Percentiles rank a stretch among this genome's conserved stretches.
phyloP scores from a whole-genome alignment of 345 rosid species.

The Ceriops zippeliana region DNA sequence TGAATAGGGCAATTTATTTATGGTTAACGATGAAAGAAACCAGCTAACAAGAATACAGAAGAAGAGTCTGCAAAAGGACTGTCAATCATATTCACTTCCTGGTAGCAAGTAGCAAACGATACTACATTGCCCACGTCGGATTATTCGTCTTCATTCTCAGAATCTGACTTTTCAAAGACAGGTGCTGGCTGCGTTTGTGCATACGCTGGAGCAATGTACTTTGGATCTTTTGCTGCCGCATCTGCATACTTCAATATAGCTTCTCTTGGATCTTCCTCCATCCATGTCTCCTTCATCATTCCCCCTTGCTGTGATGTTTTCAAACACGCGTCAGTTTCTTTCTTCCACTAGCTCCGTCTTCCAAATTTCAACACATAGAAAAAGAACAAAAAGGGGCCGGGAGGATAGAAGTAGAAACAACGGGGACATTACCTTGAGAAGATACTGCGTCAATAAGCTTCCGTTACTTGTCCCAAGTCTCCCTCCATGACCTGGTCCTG shows the following conservation, averaged over 20 bases:
- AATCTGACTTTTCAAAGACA: conserved; percentile 77
- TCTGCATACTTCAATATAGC: conserved; percentile 93
- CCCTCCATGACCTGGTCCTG: conserved; percentile 94
- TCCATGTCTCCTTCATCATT: conserved; percentile 99
- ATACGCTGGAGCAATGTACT: conserved; percentile 95
- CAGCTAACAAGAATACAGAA: no score
- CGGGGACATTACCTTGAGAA: conserved; percentile 60
- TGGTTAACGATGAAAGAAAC: no score
- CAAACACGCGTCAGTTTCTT: conserved; percentile 11
- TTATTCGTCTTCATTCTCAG: conserved; percentile 75
- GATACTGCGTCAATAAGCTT: conserved; percentile 90
- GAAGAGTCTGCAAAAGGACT: no score
- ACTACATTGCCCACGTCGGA: not conserved
- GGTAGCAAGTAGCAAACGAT: no score
- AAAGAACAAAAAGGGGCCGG: not conserved
- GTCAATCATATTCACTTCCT: no score
- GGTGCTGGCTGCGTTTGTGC: conserved; percentile 85
- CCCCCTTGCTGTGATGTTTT: conserved; percentile 87
- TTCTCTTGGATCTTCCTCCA: conserved; percentile 99
- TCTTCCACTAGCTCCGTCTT: not conserved
- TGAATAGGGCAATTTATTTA: no score
- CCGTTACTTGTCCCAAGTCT: conserved; percentile 88
- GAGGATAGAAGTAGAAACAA: not conserved
- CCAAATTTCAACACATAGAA: not conserved
- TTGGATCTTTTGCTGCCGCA: conserved; percentile 83